Evolutionary conservation across 2,329 filamentous ascomycete genomes (phyloP).

Genomic region (Colletotrichum chrysophilum): DNA sequence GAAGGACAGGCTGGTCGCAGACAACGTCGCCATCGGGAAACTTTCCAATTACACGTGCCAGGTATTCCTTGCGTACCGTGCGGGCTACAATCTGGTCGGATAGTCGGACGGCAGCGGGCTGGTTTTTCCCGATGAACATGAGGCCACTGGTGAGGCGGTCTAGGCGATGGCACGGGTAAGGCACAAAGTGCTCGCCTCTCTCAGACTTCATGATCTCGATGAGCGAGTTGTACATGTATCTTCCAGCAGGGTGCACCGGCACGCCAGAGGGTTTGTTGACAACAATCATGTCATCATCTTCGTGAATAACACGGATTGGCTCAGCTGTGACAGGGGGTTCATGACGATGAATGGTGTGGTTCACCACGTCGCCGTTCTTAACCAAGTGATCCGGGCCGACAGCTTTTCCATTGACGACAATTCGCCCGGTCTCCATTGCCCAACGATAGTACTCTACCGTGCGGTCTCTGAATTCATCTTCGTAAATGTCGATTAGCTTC

Average conservation of each 20-base stretch:
- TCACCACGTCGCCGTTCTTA: slow-evolving; percentile 89
- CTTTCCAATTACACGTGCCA: slow-evolving; percentile 87
- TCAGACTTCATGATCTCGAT: slow-evolving; percentile 92
- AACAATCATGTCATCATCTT: slow-evolving; percentile 91
- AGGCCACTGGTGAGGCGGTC: slow-evolving; percentile 94
- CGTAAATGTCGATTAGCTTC: slow-evolving; percentile 84
- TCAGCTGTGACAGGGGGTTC: slow-evolving; percentile 90
- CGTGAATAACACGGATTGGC: slow-evolving; percentile 82
- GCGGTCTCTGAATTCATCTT: slow-evolving; percentile 89
- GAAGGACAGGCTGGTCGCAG: slow-evolving; percentile 91
- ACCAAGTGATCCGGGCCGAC: slow-evolving; percentile 74
- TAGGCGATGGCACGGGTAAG: slow-evolving; percentile 85
- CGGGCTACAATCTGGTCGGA: slow-evolving; percentile 77
- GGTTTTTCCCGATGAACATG: slow-evolving; percentile 95
- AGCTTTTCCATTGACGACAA: slow-evolving; percentile 78
- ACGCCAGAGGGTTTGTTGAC: slow-evolving; percentile 97
- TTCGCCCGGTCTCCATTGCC: slow-evolving; percentile 80
- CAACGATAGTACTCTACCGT: slow-evolving; percentile 84
- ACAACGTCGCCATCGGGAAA: slow-evolving; percentile 92
- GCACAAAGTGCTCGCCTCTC: slow-evolving; percentile 58
- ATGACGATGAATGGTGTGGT: slow-evolving; percentile 92
- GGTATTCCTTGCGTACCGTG: slow-evolving; percentile 92
- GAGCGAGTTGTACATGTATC: slow-evolving; percentile 95
- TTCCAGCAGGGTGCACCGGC: slow-evolving; percentile 91
- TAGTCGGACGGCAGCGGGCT: slow-evolving; percentile 78